Conservation (phyloP, 129 eudicot genomes). For the Pseudognaphalium luteoalbum region DNA sequence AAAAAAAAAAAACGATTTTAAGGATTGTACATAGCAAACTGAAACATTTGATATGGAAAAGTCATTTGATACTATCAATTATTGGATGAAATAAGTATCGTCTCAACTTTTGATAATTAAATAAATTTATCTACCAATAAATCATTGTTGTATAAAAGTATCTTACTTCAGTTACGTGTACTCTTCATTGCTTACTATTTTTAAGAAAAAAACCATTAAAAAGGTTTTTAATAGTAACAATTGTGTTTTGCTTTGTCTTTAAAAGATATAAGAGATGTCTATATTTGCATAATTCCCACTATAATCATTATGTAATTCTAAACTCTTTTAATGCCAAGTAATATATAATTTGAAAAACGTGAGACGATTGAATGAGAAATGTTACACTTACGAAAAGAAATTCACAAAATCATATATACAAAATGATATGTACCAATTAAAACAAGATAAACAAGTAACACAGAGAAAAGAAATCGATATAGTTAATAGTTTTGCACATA, state of each 20-base stretch:
- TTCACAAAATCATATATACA: too few species aligned
- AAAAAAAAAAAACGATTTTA: not conserved
- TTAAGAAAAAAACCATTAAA: not conserved
- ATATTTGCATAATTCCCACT: too few species aligned
- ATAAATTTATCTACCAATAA: not conserved
- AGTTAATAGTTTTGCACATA: too few species aligned
- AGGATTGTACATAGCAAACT: not conserved
- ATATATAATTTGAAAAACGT: too few species aligned
- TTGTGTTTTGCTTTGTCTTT: not conserved
- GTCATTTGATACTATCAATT: not conserved
- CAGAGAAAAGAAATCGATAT: not conserved
- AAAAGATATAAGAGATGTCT: not conserved
- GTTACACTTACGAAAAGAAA: too few species aligned
- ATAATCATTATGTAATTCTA: too few species aligned
- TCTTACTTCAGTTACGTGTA: constrained; percentile 5
- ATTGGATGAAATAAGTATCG: constrained; percentile 18
- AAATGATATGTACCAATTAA: not conserved
- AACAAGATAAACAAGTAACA: too few species aligned
- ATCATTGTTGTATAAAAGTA: constrained; percentile 1
- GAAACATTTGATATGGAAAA: not conserved
- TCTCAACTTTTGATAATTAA: not conserved
- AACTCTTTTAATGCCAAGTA: too few species aligned
- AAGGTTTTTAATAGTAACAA: not conserved
- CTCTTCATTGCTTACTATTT: not conserved
- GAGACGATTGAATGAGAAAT: too few species aligned